phyloP scores from a whole-genome alignment of 2,329 filamentous ascomycete species.

The Scolecobasidium constrictum region DNA sequence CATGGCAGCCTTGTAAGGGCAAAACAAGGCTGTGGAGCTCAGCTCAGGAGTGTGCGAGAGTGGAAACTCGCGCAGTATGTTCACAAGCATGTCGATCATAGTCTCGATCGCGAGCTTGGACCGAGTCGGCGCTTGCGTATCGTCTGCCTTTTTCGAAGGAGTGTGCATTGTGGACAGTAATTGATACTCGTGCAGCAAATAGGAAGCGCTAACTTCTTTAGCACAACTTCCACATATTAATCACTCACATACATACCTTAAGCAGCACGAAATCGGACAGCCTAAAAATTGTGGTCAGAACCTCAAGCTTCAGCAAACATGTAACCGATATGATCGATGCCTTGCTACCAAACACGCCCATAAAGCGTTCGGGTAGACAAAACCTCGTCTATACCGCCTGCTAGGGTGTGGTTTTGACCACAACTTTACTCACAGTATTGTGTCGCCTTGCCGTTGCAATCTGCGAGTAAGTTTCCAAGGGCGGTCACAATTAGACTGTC shows the following conservation, averaged over 20 bases:
- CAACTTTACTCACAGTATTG: too few species aligned
- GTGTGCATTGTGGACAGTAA: slow-evolving; percentile 2
- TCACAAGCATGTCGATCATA: slow-evolving; percentile 6
- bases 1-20: slow-evolving; percentile 8
- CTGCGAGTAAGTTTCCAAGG: slow-evolving; percentile 2
- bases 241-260: slow-evolving; percentile 1
- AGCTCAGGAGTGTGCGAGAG: slow-evolving; percentile 7
- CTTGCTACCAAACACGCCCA: too few species aligned
- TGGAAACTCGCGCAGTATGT: slow-evolving; percentile 8
- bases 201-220: slow-evolving; percentile 6
- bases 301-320: too few species aligned
- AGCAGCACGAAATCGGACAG: slow-evolving; percentile 5
- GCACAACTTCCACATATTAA: too few species aligned
- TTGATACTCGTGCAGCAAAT: slow-evolving; percentile 8
- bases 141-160: background rate
- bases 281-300: too few species aligned
- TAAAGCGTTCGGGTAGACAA: too few species aligned
- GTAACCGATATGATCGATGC: too few species aligned
- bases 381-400: too few species aligned
- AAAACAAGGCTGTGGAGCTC: slow-evolving; percentile 3
- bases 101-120: slow-evolving; percentile 8
- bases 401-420: too few species aligned
- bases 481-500: slow-evolving; percentile 3
- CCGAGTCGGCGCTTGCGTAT: slow-evolving; percentile 4
- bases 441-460: slow-evolving; percentile 8